Evolutionary conservation across 177 flowering plant genomes (phyloP).

Genomic region (Vitis hybrid): DNA sequence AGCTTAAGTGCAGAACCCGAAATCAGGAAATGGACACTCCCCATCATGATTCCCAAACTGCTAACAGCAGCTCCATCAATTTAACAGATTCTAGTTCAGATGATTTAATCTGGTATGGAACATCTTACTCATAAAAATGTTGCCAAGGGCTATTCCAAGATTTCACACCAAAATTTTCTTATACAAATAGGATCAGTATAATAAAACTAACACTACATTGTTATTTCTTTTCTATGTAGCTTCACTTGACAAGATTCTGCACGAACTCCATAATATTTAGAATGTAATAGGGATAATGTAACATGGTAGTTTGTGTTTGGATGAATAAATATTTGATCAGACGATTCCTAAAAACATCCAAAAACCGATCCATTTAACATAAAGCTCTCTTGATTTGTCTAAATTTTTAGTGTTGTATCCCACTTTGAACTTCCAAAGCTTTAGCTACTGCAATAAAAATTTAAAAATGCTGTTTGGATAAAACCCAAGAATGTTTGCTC

Average conservation of each 20-base stretch:
- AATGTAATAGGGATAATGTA: too few relatives aligned
- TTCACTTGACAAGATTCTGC: background rate
- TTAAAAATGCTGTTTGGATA: too few relatives aligned
- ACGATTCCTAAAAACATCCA: too few relatives aligned
- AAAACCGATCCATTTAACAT: too few relatives aligned
- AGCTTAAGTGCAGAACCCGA: slow-evolving; percentile 48
- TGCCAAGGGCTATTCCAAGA: background rate
- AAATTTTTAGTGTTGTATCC: too few relatives aligned
- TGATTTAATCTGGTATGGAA: slow-evolving; percentile 72
- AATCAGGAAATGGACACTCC: slow-evolving; percentile 25
- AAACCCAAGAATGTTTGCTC: too few relatives aligned
- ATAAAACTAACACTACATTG: background rate
- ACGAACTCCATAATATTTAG: too few relatives aligned
- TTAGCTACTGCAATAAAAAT: too few relatives aligned
- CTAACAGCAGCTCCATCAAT: slow-evolving; percentile 8
- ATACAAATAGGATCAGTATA: background rate
- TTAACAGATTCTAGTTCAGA: slow-evolving; percentile 28
- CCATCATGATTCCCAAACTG: slow-evolving; percentile 23
- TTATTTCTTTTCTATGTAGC: background rate
- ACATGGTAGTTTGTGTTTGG: too few relatives aligned
- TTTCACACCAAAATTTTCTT: background rate
- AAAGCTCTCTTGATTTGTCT: too few relatives aligned
- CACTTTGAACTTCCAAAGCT: too few relatives aligned
- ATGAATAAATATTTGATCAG: too few relatives aligned
- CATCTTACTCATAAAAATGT: background rate